Evolutionary conservation across 2,329 filamentous ascomycete genomes (phyloP).

Genomic region (Xylaria arbuscula): DNA sequence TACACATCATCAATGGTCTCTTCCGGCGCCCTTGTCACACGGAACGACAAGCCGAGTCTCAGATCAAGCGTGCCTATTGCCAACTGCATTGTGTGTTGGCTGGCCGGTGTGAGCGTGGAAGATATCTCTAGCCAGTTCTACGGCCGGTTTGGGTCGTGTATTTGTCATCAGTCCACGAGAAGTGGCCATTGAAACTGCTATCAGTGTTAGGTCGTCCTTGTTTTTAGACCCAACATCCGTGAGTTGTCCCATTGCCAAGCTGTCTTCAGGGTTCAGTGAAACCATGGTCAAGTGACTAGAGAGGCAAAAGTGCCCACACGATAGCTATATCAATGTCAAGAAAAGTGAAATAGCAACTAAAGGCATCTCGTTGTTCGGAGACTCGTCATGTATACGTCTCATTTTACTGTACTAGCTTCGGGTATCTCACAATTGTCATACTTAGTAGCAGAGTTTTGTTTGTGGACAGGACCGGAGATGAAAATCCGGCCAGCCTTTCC

Average conservation of each 20-base stretch:
- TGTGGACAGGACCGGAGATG: not conserved
- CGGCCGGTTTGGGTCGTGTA: not conserved
- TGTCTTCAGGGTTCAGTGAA: not conserved
- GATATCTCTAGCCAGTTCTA: conserved; percentile 5
- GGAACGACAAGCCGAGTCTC: conserved; percentile 4
- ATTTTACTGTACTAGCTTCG: not conserved
- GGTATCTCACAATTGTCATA: not conserved
- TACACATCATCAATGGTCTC: conserved; percentile 7
- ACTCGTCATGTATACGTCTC: not conserved
- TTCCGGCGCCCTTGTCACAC: conserved; percentile 16
- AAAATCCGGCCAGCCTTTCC: conserved; percentile 1
- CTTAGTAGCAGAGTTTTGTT: not conserved
- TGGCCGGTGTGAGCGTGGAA: conserved; percentile 18
- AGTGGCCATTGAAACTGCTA: conserved; percentile 4
- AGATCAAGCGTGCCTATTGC: not conserved
- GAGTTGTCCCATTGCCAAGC: conserved; percentile 13
- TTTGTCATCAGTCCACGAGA: conserved; percentile 18
- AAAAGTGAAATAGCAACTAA: not conserved
- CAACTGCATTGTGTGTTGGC: conserved; percentile 10
- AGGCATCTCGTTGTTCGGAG: too few species aligned
- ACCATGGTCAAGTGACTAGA: not conserved
- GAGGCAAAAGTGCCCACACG: not conserved
- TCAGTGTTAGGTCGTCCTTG: conserved; percentile 7
- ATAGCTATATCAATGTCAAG: not conserved
- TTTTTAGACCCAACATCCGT: conserved; percentile 1